Conservation (phyloP, 2,329 filamentous ascomycete genomes). For the Fusarium sp. region DNA sequence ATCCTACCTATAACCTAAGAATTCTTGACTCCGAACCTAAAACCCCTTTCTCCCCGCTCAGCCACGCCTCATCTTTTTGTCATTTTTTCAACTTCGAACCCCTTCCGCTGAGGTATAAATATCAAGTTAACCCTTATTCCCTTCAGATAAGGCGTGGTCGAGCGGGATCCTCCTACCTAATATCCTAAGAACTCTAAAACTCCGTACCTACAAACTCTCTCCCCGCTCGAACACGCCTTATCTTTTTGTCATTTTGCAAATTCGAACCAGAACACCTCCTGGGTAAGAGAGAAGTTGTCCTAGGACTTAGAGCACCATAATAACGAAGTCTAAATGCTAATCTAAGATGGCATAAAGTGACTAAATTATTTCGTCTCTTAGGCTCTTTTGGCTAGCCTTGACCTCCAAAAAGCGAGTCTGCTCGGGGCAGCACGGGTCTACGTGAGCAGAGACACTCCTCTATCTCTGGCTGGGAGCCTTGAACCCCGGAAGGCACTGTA, state of each 20-base stretch:
- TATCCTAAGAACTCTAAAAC: too few species aligned
- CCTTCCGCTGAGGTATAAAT: too few species aligned
- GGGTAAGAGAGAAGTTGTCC: neutral
- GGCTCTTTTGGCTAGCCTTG: constrained; percentile 53
- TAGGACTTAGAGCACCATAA: accelerated
- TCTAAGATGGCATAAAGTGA: neutral
- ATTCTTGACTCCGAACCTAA: neutral
- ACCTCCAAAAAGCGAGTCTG: constrained; percentile 56
- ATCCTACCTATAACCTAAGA: neutral
- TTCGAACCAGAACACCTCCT: neutral
- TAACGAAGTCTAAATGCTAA: neutral
- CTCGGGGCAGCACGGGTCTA: constrained; percentile 60
- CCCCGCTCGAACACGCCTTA: too few species aligned
- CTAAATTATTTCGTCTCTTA: neutral
- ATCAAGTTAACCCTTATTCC: too few species aligned
- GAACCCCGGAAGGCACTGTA: constrained; percentile 57
- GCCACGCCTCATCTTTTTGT: too few species aligned
- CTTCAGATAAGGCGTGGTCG: too few species aligned
- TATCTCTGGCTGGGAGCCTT: constrained; percentile 58
- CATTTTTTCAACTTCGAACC: too few species aligned
- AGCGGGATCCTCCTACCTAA: too few species aligned
- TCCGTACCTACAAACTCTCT: too few species aligned
- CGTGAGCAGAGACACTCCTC: constrained; percentile 59
- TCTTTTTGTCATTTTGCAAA: too few species aligned
- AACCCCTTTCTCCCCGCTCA: neutral